Base-by-base conservation (phyloP, 371 early-diverging fungal genomes). In the Rhizomucor pusillus region DNA sequence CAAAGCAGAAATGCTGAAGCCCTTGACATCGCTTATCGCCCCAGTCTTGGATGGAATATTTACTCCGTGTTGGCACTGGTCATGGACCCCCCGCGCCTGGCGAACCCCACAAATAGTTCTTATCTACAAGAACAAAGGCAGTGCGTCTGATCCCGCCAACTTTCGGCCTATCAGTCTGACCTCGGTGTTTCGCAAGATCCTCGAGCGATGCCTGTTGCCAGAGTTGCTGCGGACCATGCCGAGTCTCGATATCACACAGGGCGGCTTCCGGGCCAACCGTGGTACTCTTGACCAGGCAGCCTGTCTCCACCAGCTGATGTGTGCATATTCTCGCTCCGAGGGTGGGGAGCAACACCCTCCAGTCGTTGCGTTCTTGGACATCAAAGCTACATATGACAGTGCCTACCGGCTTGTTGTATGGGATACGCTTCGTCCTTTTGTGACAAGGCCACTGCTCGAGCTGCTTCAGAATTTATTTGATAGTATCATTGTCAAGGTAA, bases 161-260 rank as follows among this genome's bases (percentile, higher is more conserved):
- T 65, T 54, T 20, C 44, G 65, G 1, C 65, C 65, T 1, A 60
- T 65, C 13, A 52, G 56, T 25, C 41, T 65, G 5, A 5, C 63
- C 60, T 3, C 50, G 12, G 51, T 60, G 0, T 18, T 65, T 11
- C 43, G 60, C 0, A 65, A 57, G 43, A 18, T 49, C 0, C 14
- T 66, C 19, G 59, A 62, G 53, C 19, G 40, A 3, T 56, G 50
- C 46, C 43, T 62, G 0, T 11, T 47, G 63, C 67, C 13, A 2
- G 39, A 39, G 6, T 29, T 57, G 4, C 13, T 1, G 11, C 5
- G 13, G 10, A 40, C 23, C 2, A 25, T 58, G 36, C n/a, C 45
- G 18, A 5, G 25, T 0, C 54, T 54, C n/a, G 71, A 71, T 18
- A 48, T 63, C 7, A 60, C 62, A 0, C 68, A 74, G 55, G 70